Percentiles rank a stretch among this genome's conserved stretches.
Evolutionary conservation across 1,284 basidiomycete genomes (phyloP).

Genomic region (Pulchroboletus neoregius): DNA sequence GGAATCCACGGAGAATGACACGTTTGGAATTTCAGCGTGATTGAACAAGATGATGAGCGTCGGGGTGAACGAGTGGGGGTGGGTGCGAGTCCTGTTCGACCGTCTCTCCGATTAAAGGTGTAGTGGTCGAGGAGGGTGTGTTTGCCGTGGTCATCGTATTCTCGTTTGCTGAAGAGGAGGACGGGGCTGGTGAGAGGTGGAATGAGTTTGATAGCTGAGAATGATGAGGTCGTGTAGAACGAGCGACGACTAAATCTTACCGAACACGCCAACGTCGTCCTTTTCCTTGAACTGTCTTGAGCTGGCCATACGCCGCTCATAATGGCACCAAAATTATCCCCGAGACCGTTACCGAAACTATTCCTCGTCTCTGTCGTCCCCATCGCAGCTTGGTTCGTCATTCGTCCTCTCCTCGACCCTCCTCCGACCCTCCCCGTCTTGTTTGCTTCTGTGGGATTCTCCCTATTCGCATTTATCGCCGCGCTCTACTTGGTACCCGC

Average conservation of each 20-base stretch:
- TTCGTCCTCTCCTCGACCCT: constrained; percentile 65
- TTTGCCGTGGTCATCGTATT: constrained; percentile 67
- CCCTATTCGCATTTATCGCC: constrained; percentile 72
- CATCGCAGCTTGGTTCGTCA: constrained; percentile 64
- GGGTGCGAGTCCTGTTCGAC: constrained; percentile 81
- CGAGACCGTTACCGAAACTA: constrained; percentile 51
- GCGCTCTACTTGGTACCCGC: constrained; percentile 72
- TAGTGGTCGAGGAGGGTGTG: constrained; percentile 81
- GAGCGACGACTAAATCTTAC: too few relatives aligned
- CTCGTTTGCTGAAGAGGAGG: constrained; percentile 69
- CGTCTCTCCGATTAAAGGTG: constrained; percentile 79
- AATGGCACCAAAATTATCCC: constrained; percentile 30
- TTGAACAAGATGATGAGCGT: too few relatives aligned
- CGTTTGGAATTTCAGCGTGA: constrained; percentile 68
- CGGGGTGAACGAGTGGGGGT: too few relatives aligned
- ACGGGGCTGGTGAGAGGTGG: too few relatives aligned
- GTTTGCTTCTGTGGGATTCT: constrained; percentile 74
- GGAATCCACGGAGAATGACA: constrained; percentile 59
- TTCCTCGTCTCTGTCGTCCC: constrained; percentile 57
- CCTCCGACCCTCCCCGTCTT: constrained; percentile 64
- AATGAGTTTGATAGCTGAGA: too few relatives aligned
- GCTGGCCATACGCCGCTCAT: not conserved
- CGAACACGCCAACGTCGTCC: constrained; percentile 66
- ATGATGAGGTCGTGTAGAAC: too few relatives aligned
- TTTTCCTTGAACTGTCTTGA: constrained; percentile 41